Evolutionary conservation across 148 eudicot genomes (phyloP), one percentile per base, ranked within the genome.

Genomic region (Chenopodium quinoa): DNA sequence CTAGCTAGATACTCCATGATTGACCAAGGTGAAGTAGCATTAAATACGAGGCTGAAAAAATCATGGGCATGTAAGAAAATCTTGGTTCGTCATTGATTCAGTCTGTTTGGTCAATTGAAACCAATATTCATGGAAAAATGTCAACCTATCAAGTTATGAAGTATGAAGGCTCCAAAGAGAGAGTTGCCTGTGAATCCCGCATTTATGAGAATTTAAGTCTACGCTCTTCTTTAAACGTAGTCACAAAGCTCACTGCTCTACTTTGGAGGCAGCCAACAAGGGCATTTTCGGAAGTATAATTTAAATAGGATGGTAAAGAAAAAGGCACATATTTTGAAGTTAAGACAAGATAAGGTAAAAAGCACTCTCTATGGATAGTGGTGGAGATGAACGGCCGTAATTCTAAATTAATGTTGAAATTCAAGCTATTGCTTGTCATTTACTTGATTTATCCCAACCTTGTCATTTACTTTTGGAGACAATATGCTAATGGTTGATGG

Each of bases 321-420:
- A 50, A 50, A 50, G 54, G 63, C 63, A 58, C 5, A 50, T 60
- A 13, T 63, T 63, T 62, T 44, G 9, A 62, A 62, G 37, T 62
- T 12, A 44, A 37, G 34, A 48, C 13, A 12, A 50, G 22, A 25
- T 14, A 32, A 23, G 12, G 64, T 4, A 7, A 14, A 63, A 23
- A n/a, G 32, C 71, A 72, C 70, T 64, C 44, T 77, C 65, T 12
- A 71, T 77, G 46, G 80, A 77, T 44, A n/a, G 20, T 40, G 7
- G n/a, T 40, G 80, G 65, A 77, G 56, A 65, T 77, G 65, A 77
- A 46, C 80, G 80, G 72, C 56, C 17, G 22, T 72, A 1, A 34
- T 9, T 71, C 74, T 71, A 7, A 71, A 20, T 70, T 2, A 9
- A 46, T 72, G 52, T 46, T 72, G 54, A 20, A 44, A 22, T 22